phyloP scores from a whole-genome alignment of 1,284 basidiomycete genomes.

The Paramarasmius palmivorus region DNA sequence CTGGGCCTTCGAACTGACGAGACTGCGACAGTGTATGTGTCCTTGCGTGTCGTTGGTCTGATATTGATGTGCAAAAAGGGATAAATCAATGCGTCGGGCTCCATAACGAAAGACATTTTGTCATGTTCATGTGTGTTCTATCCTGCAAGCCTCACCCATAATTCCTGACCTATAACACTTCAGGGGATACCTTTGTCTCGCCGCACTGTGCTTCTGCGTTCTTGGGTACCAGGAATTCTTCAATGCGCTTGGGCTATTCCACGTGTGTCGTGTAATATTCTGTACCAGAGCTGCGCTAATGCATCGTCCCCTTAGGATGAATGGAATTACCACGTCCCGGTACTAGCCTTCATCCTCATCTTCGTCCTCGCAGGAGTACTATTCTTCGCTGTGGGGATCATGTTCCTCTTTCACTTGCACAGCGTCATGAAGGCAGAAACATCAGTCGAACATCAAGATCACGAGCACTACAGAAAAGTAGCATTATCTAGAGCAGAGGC shows the following conservation, averaged over 20 bases:
- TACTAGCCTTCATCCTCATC: constrained; percentile 69
- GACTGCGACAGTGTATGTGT: constrained; percentile 42
- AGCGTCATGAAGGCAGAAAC: constrained; percentile 83
- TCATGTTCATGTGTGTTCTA: constrained; percentile 82
- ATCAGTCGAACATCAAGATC: constrained; percentile 89
- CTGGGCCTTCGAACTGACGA: neutral
- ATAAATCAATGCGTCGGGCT: constrained; percentile 97
- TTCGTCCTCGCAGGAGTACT: constrained; percentile 80
- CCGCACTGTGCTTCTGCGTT: constrained; percentile 30
- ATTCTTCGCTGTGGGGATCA: constrained; percentile 78
- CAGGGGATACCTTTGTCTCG: constrained; percentile 67
- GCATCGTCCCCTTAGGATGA: constrained; percentile 24
- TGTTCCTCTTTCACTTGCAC: constrained; percentile 83
- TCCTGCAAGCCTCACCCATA: neutral
- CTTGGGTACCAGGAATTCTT: constrained; percentile 63
- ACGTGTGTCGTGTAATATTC: constrained; percentile 31
- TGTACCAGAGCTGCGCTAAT: constrained; percentile 1
- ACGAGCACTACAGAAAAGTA: constrained; percentile 73
- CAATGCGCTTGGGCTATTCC: constrained; percentile 56
- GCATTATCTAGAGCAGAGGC: constrained; percentile 76
- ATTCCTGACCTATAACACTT: neutral
- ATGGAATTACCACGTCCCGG: constrained; percentile 73
- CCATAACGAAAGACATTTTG: constrained; percentile 94
- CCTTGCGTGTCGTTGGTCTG: constrained; percentile 3
- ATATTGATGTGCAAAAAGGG: constrained; percentile 52